Base-by-base conservation (phyloP, 768 basidiomycete species). In the Serendipita sp. region DNA sequence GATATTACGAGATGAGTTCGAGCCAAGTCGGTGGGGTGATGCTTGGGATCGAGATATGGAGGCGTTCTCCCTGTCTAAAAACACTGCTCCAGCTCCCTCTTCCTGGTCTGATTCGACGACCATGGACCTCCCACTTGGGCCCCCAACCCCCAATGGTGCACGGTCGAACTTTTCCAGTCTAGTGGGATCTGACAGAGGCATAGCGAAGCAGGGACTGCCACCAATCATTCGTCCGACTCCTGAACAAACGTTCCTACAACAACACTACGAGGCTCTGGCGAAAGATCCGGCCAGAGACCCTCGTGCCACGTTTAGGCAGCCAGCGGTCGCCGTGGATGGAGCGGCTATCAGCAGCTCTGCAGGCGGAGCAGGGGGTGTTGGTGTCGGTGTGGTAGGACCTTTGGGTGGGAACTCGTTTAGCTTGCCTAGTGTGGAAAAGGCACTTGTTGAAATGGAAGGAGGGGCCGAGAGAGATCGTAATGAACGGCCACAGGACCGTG, bases 271-370 rank as follows among this genome's bases (percentile, higher is more conserved):
- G 72, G 83, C 90, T 69, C 88, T 95, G 65, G 80, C 88, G 42
- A 90, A 90, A 73, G 94, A 93, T 68, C 80, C 88, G 0, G 89
- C 92, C 67, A 81, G 88, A 62, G 93, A 97, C 74, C 91, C 92
- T 22, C 85, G 91, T 34, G 84, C 84, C 16, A 82, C 86, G 2
- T 96, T 96, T 81, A 80, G 88, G 62, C 87, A 87, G 63, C 85
- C 85, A 0, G 74, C 80, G 9, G 53, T 58, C 24, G 53, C 53
- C 9, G 53, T 58, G 45, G 87, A 88, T 62, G 33, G 58, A 14
- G 60, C 61, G 4, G 64, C 53, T 44, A 74, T 78, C 26, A 71
- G 79, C 4, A 77, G 78, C 17, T 34, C 61, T 33, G 71, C 73
- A 0, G 74, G 78, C 3, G 71, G 79, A 2, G 81, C 85, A 0